A percentile compares a stretch with the other conserved stretches of the same genome.
phyloP scores from a whole-genome alignment of 2,329 filamentous ascomycete species.

The Cladophialophora psammophila region DNA sequence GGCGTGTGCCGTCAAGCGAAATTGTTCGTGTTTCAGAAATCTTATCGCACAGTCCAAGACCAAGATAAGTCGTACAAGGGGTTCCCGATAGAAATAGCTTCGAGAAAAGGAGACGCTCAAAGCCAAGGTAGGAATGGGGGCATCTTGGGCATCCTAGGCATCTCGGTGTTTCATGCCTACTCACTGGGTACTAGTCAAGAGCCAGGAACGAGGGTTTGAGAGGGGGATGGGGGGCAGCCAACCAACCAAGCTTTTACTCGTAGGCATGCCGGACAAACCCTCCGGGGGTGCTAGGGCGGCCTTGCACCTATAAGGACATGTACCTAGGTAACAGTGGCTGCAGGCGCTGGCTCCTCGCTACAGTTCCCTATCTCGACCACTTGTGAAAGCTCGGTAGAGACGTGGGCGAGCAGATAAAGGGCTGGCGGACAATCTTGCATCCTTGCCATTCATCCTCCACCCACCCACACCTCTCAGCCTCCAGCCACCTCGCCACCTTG shows the following conservation, averaged over 20 bases:
- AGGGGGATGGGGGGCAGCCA: background rate
- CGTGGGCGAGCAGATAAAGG: background rate
- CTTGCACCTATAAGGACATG: background rate
- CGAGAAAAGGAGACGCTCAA: background rate
- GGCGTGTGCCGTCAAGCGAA: conserved; percentile 2
- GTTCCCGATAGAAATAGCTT: background rate
- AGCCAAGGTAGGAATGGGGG: no score
- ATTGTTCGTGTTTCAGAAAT: conserved; percentile 3
- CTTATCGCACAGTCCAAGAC: background rate
- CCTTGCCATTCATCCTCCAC: background rate
- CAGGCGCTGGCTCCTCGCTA: background rate
- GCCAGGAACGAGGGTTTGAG: background rate
- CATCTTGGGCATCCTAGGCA: background rate
- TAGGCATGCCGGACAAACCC: background rate
- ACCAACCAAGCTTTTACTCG: background rate
- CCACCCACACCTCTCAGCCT: background rate
- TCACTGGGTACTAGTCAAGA: background rate
- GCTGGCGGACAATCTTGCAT: background rate
- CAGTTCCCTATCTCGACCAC: conserved; percentile 16
- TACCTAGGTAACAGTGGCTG: background rate
- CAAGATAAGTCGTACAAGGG: conserved; percentile 5
- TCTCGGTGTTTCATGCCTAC: background rate
- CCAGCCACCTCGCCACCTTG: background rate
- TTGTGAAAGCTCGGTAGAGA: background rate
- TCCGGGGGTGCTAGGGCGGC: background rate